Evolutionary conservation across 345 rosid species (phyloP), one percentile per base, ranked within the genome.

Genomic region (Fremontodendron californicum): DNA sequence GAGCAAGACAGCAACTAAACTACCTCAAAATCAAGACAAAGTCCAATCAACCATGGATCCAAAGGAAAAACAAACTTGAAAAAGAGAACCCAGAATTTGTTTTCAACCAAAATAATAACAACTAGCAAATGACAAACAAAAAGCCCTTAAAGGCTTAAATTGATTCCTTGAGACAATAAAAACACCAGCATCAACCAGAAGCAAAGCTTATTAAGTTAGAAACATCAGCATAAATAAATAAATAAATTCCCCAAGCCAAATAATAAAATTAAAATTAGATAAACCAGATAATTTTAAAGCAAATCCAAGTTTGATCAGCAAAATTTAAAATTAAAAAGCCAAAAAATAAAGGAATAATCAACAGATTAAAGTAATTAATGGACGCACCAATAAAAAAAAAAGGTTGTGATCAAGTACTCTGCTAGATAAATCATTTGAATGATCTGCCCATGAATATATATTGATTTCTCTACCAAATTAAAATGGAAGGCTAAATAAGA

Each of bases 341-440:
- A 35, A 29, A 23, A 29, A 64, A 58, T 7, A 10, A 55, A 21
- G 2, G 3, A 61, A 43, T 45, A 10, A 39, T 5, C 35, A 58
- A 39, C 10, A 58, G 66, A 21, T 57, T 31, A 78, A 61, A 46
- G 2, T 25, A 65, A 27, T 49, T 19, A 73, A 54, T 3, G 19
- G 18, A 79, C 86, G 71, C 86, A 85, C 93, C 89, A 42, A 76
- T 3, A 15, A 58, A 75, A n/a, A n/a, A n/a, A 27, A 68, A 78
- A 70, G 78, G 48, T 74, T 58, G 73, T 69, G 83, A 75, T 78
- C 77, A 74, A 75, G 57, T 75, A 81, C 78, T 76, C 78, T 18
- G 78, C 74, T 42, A 25, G 76, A 77, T 33, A 73, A 77, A 19
- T 85, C 90, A 86, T 87, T 77, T 77, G 79, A 84, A 66, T 77